A percentile compares a stretch with the other conserved stretches of the same genome.
Evolutionary conservation across 192 early-diverging fungal genomes (phyloP).

Genomic region (Lobulomyces angularis): DNA sequence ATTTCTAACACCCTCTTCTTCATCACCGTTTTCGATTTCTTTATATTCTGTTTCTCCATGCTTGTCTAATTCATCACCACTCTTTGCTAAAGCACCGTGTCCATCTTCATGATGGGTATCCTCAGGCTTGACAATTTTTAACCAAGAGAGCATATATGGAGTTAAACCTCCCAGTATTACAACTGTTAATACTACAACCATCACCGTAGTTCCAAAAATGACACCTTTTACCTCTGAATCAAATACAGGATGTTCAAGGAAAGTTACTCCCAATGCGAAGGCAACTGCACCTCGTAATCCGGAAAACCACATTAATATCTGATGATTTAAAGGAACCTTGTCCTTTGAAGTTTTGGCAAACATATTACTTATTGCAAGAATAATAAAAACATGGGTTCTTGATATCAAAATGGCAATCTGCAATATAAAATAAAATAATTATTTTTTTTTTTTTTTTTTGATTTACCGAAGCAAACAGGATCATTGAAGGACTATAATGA

Average conservation of each 20-base stretch:
- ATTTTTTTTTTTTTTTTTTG: background rate
- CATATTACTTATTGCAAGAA: slow-evolving; percentile 27
- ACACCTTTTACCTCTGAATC: slow-evolving; percentile 28
- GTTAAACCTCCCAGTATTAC: slow-evolving; percentile 41
- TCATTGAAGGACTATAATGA: slow-evolving; percentile 29
- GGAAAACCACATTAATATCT: slow-evolving; percentile 45
- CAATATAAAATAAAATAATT: background rate
- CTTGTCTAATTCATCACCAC: slow-evolving; percentile 3
- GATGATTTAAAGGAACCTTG: slow-evolving; percentile 32
- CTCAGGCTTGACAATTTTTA: slow-evolving; percentile 19
- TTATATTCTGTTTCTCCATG: slow-evolving; percentile 5
- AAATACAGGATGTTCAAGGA: slow-evolving; percentile 42
- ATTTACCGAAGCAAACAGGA: slow-evolving; percentile 32
- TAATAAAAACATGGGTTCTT: slow-evolving; percentile 41
- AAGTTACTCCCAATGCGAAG: slow-evolving; percentile 43
- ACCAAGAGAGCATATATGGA: slow-evolving; percentile 41
- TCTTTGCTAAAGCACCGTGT: background rate
- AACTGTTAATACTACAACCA: slow-evolving; percentile 45
- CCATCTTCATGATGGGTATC: slow-evolving; percentile 9
- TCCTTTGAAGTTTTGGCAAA: slow-evolving; percentile 10
- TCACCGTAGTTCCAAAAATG: slow-evolving; percentile 49
- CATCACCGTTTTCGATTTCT: background rate
- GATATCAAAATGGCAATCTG: slow-evolving; percentile 30
- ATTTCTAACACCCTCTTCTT: background rate
- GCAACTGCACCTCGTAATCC: slow-evolving; percentile 50